Conservation (phyloP, 345 rosid species). For the Ceriops tagal region DNA sequence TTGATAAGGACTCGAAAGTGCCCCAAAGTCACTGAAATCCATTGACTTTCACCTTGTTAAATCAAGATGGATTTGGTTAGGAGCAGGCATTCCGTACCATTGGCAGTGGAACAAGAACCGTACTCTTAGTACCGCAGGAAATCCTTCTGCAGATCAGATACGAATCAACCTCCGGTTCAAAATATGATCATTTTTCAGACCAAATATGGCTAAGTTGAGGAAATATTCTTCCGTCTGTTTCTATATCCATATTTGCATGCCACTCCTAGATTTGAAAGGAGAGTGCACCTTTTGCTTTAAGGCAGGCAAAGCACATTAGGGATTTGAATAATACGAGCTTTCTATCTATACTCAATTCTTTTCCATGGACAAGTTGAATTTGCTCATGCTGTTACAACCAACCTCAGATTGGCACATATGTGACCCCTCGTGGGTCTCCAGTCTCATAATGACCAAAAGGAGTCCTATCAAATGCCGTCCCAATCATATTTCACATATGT, state of each 20-base stretch:
- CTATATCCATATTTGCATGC: background rate
- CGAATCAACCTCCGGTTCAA: background rate
- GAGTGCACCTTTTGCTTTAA: background rate
- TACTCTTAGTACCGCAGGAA: background rate
- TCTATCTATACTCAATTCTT: constrained; percentile 1
- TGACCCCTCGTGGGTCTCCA: background rate
- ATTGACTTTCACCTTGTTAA: background rate
- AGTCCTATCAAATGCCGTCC: no score
- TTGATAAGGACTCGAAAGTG: background rate
- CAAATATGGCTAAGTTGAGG: background rate
- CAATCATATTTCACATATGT: no score
- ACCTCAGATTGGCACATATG: background rate
- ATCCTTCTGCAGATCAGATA: no score
- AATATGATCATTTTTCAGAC: background rate
- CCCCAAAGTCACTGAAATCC: background rate
- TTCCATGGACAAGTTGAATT: background rate
- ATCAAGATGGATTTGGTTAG: background rate
- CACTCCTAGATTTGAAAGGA: background rate
- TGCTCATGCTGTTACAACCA: background rate
- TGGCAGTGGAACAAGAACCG: background rate
- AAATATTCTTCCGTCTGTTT: background rate
- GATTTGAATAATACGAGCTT: background rate
- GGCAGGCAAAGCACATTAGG: no score
- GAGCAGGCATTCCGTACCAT: background rate
- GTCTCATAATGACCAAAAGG: background rate